phyloP scores from a whole-genome alignment of 352 stramenopile species.

The Pythium oligandrum region DNA sequence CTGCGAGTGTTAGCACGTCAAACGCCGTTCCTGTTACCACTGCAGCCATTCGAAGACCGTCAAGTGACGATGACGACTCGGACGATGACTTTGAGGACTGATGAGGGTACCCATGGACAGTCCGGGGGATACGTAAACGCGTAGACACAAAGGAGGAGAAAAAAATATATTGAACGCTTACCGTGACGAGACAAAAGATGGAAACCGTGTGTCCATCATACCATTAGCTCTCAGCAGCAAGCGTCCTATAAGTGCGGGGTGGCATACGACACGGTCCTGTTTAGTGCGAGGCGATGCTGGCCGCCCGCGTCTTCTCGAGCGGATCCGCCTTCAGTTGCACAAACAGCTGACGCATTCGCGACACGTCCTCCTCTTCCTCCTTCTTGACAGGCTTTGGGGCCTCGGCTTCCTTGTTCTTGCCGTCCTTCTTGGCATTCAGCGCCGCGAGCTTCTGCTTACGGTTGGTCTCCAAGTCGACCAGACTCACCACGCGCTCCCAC shows the following conservation, averaged over 20 bases:
- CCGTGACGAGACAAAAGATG: too few relatives aligned
- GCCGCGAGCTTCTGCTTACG: constrained; percentile 69
- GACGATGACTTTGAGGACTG: constrained; percentile 23
- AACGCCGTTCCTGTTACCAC: neutral
- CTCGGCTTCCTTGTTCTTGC: constrained; percentile 35
- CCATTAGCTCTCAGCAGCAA: too few relatives aligned
- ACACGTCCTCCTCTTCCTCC: constrained; percentile 81
- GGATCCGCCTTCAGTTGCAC: constrained; percentile 92
- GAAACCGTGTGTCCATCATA: too few relatives aligned
- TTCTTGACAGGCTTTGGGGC: constrained; percentile 48
- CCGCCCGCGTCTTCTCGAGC: constrained; percentile 70
- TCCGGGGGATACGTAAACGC: too few relatives aligned
- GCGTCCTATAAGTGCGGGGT: too few relatives aligned
- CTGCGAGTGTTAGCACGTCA: constrained; percentile 4
- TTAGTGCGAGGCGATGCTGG: constrained; percentile 1
- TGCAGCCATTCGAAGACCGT: constrained; percentile 1
- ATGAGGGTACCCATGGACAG: neutral
- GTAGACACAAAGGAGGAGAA: too few relatives aligned
- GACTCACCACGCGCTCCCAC: constrained; percentile 92
- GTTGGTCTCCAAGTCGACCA: constrained; percentile 88
- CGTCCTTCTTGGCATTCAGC: constrained; percentile 44
- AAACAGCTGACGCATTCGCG: constrained; percentile 92
- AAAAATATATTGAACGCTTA: too few relatives aligned
- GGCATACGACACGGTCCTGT: too few relatives aligned
- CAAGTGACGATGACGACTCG: constrained; percentile 7